Conservation (phyloP, 768 basidiomycete species). For the Lentinula guzmanii region DNA sequence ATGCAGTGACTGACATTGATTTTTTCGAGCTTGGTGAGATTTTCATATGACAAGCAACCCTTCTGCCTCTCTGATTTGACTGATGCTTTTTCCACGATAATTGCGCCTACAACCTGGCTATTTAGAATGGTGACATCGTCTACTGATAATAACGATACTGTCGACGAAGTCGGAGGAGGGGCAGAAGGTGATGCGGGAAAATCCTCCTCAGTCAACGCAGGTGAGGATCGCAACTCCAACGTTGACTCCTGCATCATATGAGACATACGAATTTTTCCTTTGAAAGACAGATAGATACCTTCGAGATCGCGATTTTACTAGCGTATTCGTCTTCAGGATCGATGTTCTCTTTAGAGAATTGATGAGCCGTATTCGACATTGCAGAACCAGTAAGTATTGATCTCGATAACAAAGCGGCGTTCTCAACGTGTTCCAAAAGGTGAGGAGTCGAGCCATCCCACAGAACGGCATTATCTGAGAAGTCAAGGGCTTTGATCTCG, state of each 20-base stretch:
- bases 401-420: neutral
- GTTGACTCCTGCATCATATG: constrained; percentile 3
- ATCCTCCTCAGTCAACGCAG: constrained; percentile 1
- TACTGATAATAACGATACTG: neutral
- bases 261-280: neutral
- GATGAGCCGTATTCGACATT: neutral
- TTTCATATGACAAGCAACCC: constrained; percentile 39
- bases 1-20: constrained; percentile 35
- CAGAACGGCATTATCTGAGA: neutral
- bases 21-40: constrained; percentile 40
- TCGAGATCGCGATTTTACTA: neutral
- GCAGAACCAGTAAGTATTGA: neutral
- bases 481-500: neutral
- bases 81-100: neutral
- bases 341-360: neutral
- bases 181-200: constrained; percentile 4
- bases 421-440: neutral
- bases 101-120: neutral
- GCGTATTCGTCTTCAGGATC: neutral
- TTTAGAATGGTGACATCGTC: neutral
- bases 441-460: constrained; percentile 3
- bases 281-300: neutral
- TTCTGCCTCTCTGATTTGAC: constrained; percentile 15
- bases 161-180: constrained; percentile 9
- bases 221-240: neutral